Conservation (phyloP, 2,329 filamentous ascomycete genomes). For the Botrytis fabae region DNA sequence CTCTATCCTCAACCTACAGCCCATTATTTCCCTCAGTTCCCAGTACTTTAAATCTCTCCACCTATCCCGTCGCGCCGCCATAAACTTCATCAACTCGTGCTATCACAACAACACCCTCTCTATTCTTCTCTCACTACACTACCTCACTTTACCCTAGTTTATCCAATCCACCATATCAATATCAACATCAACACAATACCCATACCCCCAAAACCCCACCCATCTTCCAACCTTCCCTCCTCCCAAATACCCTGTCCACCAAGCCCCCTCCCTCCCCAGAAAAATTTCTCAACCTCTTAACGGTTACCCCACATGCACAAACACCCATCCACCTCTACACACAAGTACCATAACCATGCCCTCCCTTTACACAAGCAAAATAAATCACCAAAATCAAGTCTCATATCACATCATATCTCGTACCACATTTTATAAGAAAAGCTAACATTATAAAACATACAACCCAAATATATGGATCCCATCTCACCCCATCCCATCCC, state of each 20-base stretch:
- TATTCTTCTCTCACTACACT: background rate
- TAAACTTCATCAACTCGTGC: background rate
- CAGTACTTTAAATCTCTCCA: fast-evolving
- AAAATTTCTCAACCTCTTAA: fast-evolving
- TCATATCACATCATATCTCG: too few species aligned
- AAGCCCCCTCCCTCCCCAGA: background rate
- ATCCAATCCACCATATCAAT: too few species aligned
- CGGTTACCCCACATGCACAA: background rate
- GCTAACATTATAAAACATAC: too few species aligned
- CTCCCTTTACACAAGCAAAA: background rate
- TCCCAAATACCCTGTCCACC: background rate
- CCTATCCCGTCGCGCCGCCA: too few species aligned
- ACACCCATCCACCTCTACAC: too few species aligned
- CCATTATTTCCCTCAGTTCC: background rate
- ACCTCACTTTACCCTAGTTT: background rate
- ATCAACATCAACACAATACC: too few species aligned
- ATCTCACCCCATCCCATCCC: too few species aligned
- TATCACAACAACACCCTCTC: background rate
- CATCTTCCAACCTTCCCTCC: too few species aligned
- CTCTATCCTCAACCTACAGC: fast-evolving
- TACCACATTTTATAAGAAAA: too few species aligned
- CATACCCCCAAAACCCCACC: too few species aligned
- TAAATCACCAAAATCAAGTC: background rate
- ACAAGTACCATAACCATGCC: too few species aligned
- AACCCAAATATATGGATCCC: too few species aligned